Percentiles rank a stretch among this genome's conserved stretches.
Conservation (phyloP, 805 yeast species). For the Candida silvicultrix region DNA sequence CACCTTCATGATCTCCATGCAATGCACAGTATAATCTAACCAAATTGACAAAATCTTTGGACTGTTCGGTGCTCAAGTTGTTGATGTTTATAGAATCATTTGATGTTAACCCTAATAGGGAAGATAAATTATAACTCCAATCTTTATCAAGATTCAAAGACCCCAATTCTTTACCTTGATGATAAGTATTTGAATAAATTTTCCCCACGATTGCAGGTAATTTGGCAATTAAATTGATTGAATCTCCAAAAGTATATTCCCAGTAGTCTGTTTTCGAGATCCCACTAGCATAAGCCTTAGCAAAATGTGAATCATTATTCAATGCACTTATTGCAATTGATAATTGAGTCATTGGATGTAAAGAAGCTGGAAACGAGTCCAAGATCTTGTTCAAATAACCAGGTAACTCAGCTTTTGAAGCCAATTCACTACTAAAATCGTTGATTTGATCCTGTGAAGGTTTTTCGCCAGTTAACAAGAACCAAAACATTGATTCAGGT, state of each 20-base stretch:
- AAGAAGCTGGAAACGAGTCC: constrained; percentile 55
- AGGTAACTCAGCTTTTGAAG: constrained; percentile 60
- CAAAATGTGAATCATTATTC: constrained; percentile 65
- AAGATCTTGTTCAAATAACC: constrained; percentile 53
- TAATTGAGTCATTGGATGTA: constrained; percentile 84
- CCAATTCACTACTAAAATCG: constrained; percentile 53
- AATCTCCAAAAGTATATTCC: constrained; percentile 72
- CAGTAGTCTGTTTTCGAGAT: constrained; percentile 65
- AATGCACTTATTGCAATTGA: constrained; percentile 70
- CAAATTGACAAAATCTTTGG: constrained; percentile 58
- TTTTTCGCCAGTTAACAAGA: constrained; percentile 64
- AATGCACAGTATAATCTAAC: constrained; percentile 68
- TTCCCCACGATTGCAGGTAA: constrained; percentile 71
- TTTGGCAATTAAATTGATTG: constrained; percentile 61
- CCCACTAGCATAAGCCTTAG: constrained; percentile 66
- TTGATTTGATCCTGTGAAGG: constrained; percentile 57
- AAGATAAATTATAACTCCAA: constrained; percentile 69
- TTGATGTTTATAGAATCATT: constrained; percentile 24
- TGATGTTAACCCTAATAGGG: constrained; percentile 50
- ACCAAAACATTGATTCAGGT: constrained; percentile 78
- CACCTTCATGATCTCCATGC: constrained; percentile 82
- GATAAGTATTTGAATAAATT: constrained; percentile 58
- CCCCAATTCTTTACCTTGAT: constrained; percentile 49
- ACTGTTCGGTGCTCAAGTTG: constrained; percentile 28
- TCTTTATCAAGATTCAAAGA: constrained; percentile 48